Evolutionary conservation across 2,329 filamentous ascomycete species (phyloP), one percentile per base, ranked within the genome.

Genomic region (Dothidotthia symphoricarpi): DNA sequence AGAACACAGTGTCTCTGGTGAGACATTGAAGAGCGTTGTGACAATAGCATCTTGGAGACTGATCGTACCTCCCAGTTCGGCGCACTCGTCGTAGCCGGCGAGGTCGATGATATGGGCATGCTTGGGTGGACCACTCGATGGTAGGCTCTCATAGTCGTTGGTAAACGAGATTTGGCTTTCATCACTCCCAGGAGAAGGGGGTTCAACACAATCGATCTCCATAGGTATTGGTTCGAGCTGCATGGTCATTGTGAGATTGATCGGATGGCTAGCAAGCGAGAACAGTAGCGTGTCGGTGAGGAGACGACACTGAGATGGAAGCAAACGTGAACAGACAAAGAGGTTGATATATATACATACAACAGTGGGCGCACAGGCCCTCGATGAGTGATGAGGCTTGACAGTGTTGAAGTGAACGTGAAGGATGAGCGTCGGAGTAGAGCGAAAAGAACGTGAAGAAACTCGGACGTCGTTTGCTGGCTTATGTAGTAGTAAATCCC

Each of bases 1-100:
- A 0, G 34, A 29, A 2, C 26, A 22, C 1, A 53, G 45, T 0
- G 28, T 49, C 0, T 27, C 19, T 0, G 47, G 36, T 0, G 50
- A 48, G 0, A 39, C 6, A 24, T 34, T 42, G 32, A 33, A 47
- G 0, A 57, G 50, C 0, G 45, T 43, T 2, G 49, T 55, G 8
- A 33, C 49, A 7, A 55, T 12, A 1, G 48, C 48, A 26, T 57
- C 45, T 30, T 57, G 47, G 0, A 55, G 41, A n/a, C 41, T 39
- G 10, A 47, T 3, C 1, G 12, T n/a, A n/a, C n/a, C n/a, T n/a
- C n/a, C n/a, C n/a, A n/a, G 19, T 1, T 28, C 30, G 2, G 41
- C 30, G 2, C 42, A 17, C 9, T 36, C 35, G 14, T 13, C 3
- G 31, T 40, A 38, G 1, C 43, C 41, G 19, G 11, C 10, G 3